Conservation (phyloP, 371 early-diverging fungal species). For the Batkoa obscura region DNA sequence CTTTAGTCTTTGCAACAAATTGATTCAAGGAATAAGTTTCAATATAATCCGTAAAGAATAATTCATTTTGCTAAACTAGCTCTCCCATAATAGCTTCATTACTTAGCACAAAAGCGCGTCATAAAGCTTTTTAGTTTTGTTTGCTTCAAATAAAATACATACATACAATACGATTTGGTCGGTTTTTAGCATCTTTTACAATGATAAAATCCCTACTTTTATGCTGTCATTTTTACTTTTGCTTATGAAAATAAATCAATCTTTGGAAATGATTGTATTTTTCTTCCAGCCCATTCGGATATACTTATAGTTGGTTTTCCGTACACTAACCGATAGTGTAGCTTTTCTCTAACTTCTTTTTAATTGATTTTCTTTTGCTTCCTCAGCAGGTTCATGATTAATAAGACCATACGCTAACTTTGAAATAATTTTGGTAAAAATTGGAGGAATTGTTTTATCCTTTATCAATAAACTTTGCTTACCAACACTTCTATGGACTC, state of each 20-base stretch:
- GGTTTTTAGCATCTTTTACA: slow-evolving; percentile 10
- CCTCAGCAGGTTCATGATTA: slow-evolving; percentile 1
- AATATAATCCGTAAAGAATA: slow-evolving; percentile 24
- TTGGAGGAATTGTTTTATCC: slow-evolving; percentile 16
- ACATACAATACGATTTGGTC: slow-evolving; percentile 12
- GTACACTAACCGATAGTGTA: not conserved
- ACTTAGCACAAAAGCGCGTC: slow-evolving; percentile 21
- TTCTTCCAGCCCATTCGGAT: slow-evolving; percentile 6
- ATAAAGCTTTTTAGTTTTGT: slow-evolving; percentile 13
- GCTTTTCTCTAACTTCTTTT: not conserved
- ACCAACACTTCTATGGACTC: not conserved
- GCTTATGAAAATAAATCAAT: slow-evolving; percentile 9
- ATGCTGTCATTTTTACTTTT: slow-evolving; percentile 6
- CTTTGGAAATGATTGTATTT: not conserved
- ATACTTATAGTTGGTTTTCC: not conserved
- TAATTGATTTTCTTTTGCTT: not conserved
- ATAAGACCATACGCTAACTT: slow-evolving; percentile 20
- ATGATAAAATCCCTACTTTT: slow-evolving; percentile 13
- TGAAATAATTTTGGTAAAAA: slow-evolving; percentile 23
- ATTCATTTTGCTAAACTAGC: slow-evolving; percentile 21
- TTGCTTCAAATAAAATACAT: slow-evolving; percentile 10
- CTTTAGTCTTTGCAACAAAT: slow-evolving; percentile 18
- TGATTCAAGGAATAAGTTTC: slow-evolving; percentile 13
- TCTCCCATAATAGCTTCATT: slow-evolving; percentile 24
- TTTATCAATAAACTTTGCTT: slow-evolving; percentile 6